phyloP scores from a whole-genome alignment of 805 yeast genomes.

The Candida ficus region DNA sequence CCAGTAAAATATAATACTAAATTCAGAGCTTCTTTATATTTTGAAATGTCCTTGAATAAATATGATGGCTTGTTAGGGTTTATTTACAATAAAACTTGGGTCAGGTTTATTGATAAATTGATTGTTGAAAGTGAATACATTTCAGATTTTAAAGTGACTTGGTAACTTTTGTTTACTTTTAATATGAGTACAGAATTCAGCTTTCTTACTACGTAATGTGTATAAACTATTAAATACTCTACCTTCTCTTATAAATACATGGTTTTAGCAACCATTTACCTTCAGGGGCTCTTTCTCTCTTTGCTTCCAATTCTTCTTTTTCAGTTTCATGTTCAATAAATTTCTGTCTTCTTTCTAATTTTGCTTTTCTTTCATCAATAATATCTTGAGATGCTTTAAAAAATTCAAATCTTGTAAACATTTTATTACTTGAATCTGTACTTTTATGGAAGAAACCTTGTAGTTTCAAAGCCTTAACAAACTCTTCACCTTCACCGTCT shows the following conservation, averaged over 20 bases:
- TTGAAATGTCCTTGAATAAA: no score
- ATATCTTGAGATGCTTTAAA: constrained; percentile 77
- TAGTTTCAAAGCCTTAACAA: constrained; percentile 69
- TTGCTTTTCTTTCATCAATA: constrained; percentile 55
- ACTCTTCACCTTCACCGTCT: constrained; percentile 72
- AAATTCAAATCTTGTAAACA: constrained; percentile 94
- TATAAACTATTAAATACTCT: background rate
- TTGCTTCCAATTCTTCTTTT: constrained; percentile 52
- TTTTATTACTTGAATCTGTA: constrained; percentile 83
- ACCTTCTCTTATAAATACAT: constrained; percentile 79
- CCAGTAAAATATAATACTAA: no score
- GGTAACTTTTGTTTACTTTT: no score
- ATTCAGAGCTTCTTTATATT: no score
- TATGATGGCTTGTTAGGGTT: no score
- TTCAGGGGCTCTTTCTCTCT: constrained; percentile 54
- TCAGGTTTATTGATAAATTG: no score
- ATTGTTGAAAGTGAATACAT: no score
- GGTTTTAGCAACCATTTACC: constrained; percentile 92
- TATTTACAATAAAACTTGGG: no score
- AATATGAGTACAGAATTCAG: no score
- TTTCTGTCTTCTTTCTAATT: constrained; percentile 54
- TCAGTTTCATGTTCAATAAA: constrained; percentile 69
- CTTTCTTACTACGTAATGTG: no score
- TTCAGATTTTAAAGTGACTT: no score
- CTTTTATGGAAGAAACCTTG: constrained; percentile 83